These are phyloP conservation scores for Ogataea trehalophila DNA, from an alignment of 805 yeast genomes.

Conservation along the genomic window DNA sequence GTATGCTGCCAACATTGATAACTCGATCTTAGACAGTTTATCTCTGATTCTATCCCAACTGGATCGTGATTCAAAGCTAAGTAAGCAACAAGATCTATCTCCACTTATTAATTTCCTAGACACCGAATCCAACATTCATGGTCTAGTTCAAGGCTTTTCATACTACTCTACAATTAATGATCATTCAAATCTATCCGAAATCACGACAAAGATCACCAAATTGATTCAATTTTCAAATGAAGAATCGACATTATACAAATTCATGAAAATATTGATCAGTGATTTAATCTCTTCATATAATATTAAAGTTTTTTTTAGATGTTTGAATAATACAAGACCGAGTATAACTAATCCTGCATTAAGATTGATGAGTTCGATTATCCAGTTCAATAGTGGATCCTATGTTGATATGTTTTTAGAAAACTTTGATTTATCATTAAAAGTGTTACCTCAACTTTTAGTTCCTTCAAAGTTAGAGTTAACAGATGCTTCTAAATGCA, in stretches of 20 bases:
- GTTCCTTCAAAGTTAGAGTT: constrained; percentile 47
- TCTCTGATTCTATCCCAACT: constrained; percentile 11
- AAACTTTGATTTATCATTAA: constrained; percentile 61
- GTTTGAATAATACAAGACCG: constrained; percentile 54
- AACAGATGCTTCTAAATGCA: constrained; percentile 32
- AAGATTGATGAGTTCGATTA: constrained; percentile 49
- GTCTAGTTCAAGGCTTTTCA: constrained; percentile 38
- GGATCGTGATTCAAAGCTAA: constrained; percentile 19
- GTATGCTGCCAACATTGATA: constrained; percentile 18
- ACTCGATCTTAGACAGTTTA: constrained; percentile 12
- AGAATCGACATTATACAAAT: constrained; percentile 14
- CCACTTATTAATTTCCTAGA: constrained; percentile 28
- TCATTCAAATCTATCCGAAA: constrained; percentile 42
- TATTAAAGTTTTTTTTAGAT: constrained; percentile 61
- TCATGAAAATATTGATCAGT: constrained; percentile 39
- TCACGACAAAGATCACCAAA: constrained; percentile 39
- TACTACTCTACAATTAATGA: constrained; percentile 44
- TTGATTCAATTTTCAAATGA: constrained; percentile 26
- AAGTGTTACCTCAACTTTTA: constrained; percentile 57
- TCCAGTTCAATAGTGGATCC: constrained; percentile 43
- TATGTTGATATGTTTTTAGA: constrained; percentile 55
- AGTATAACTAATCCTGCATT: constrained; percentile 57
- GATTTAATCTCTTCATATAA: constrained; percentile 50
- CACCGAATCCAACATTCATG: constrained; percentile 24
- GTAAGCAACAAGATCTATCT: constrained; percentile 5